Evolutionary conservation across 352 stramenopile species (phyloP), one percentile per base, ranked within the genome.

Genomic region (Phytophthora nicotianae): DNA sequence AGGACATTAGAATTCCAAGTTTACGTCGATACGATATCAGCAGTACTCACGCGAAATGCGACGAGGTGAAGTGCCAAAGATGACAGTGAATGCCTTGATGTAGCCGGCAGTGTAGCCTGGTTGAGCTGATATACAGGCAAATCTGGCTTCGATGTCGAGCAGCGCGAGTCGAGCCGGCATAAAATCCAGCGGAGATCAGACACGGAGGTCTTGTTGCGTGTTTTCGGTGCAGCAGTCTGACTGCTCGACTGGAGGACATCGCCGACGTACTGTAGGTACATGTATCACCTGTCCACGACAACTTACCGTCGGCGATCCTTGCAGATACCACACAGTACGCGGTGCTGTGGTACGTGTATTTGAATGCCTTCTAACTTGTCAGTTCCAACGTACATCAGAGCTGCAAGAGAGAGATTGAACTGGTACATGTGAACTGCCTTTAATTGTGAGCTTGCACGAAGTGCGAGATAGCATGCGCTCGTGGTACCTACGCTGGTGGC

Each of bases 121-220:
- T 38, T 38, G 32, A 16, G 5, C 5, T 33, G 27, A 33, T 33
- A 41, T 41, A 3, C 33, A 41, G 11, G 33, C 14, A 41, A 17
- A 33, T 33, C 32, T 38, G 32, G 32, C 32, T 38, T 17, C 35
- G 32, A 4, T 16, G 32, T 38, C 9, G 3, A 9, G 13, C 33
- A 10, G 3, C 37, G 21, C 7, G 37, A 21, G 37, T 19, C 37
- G 37, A 43, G 37, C 37, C n/a, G n/a, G n/a, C 37, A 43, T 43
- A 43, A 43, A 43, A 43, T 43, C 37, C 37, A 21, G 37, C 37
- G 7, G 16, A 43, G n/a, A 43, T 43, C 37, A 23, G 37, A 23
- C n/a, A 17, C 4, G 33, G 33, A 33, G 27, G 27, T 35, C 35
- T n/a, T 41, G 35, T 41, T 41, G 35, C 35, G 35, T 41, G 35